Evolutionary conservation across 2,329 filamentous ascomycete genomes (phyloP).

Genomic region (Trichoderma semiorbis): DNA sequence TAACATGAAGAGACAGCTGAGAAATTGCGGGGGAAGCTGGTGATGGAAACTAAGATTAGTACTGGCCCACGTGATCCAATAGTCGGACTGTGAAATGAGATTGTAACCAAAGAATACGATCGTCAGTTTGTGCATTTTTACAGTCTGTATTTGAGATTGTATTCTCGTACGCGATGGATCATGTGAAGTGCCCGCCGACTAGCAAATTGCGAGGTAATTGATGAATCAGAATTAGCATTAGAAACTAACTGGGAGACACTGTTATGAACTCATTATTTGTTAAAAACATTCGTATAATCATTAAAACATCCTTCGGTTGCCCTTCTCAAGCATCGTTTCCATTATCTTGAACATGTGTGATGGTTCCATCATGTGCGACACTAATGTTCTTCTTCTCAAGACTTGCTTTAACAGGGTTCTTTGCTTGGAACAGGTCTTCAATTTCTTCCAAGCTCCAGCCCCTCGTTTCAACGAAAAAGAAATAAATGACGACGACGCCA

Average conservation of each 20-base stretch:
- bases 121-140: background rate
- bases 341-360: background rate
- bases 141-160: background rate
- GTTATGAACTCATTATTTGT: background rate
- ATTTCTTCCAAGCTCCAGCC: conserved; percentile 7
- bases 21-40: background rate
- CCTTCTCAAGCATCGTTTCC: background rate
- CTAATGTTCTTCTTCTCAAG: background rate
- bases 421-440: background rate
- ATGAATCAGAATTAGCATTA: background rate
- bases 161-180: background rate
- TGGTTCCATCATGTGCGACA: background rate
- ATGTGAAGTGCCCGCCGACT: background rate
- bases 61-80: background rate
- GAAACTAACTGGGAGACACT: background rate
- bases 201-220: background rate
- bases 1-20: background rate
- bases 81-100: background rate
- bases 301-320: background rate
- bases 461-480: background rate
- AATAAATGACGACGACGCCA: background rate
- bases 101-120: background rate
- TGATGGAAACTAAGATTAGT: background rate
- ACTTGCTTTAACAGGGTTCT: background rate
- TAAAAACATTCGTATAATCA: background rate